A percentile compares a stretch with the other conserved stretches of the same genome.
These are phyloP conservation scores for Paracamarosporium sp. DNA, from an alignment of 2,329 filamentous ascomycete genomes.

Conservation along the genomic window DNA sequence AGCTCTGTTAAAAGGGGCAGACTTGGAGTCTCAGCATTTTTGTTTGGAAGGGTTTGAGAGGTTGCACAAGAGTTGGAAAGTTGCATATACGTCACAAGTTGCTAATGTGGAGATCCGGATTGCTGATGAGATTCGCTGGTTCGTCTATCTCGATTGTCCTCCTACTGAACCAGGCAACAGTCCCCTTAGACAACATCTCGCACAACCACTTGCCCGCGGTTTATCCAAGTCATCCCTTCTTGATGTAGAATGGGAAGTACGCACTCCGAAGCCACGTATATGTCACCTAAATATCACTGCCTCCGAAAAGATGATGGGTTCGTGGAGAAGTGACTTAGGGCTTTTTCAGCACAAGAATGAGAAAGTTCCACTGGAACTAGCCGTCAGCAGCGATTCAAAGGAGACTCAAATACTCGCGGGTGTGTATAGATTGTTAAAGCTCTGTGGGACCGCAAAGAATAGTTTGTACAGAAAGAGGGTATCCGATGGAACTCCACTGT, in stretches of 20 bases:
- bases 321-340: conserved; percentile 47
- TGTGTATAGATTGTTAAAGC: conserved; percentile 57
- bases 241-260: conserved; percentile 31
- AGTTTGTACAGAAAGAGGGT: conserved; percentile 61
- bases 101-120: conserved; percentile 49
- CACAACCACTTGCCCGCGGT: conserved; percentile 28
- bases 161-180: conserved; percentile 47
- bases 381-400: conserved; percentile 45
- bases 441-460: conserved; percentile 64
- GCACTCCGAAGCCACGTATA: conserved; percentile 16
- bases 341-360: conserved; percentile 48
- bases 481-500: conserved; percentile 48
- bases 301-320: conserved; percentile 26
- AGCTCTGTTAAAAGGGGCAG: conserved; percentile 17
- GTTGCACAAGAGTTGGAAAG: conserved; percentile 48
- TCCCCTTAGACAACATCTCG: conserved; percentile 50
- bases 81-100: conserved; percentile 48
- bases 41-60: conserved; percentile 24
- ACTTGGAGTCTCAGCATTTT: conserved; percentile 19
- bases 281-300: conserved; percentile 26
- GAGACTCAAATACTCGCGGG: conserved; percentile 40
- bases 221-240: conserved; percentile 17
- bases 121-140: conserved; percentile 54
- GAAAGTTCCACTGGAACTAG: conserved; percentile 53
- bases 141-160: conserved; percentile 53